Evolutionary conservation across 2,329 filamentous ascomycete genomes (phyloP), one percentile per base, ranked within the genome.

Genomic region (Calonectria fujianensis): DNA sequence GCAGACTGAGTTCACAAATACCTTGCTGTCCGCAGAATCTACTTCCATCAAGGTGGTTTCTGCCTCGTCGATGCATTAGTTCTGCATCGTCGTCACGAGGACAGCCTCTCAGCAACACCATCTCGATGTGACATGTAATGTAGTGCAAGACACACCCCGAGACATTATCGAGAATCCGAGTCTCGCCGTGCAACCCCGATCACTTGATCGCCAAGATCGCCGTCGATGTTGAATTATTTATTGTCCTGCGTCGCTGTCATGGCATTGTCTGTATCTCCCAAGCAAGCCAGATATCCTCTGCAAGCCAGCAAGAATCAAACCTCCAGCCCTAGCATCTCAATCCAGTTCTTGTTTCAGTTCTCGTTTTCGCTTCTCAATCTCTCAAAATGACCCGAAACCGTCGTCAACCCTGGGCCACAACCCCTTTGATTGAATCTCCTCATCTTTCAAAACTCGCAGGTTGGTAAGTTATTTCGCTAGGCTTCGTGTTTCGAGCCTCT

Each of bases 361-460:
- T 37, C 5, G n/a, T 24, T 24, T 18, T 1, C 54, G 18, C 24
- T 29, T 48, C 32, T 20, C 18, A 14, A 52, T 48, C 11, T 24
- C 68, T 37, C 66, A 76, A 27, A n/a, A 77, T 77, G 75, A 77
- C 75, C 31, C 73, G 75, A 67, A 75, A 77, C 63, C 75, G 75
- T 29, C 72, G 57, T 32, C 75, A 77, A 31, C 75, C 75, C 20
- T 77, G 75, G 75, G 74, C 73, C 63, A 77, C 67, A 13, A 77
- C 75, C 8, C 75, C 75, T 31, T 73, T 77, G 35, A 77, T 77
- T 66, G 73, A 74, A 61, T 77, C 75, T 54, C 75, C 75, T 61
- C 75, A 89, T 8, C 87, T 95, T 16, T 94, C 93, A 65, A 88
- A 90, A 80, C 89, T 88, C 69, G 93, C 92, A 75, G 93, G 93